Evolutionary conservation across 345 rosid species (phyloP), one percentile per base, ranked within the genome.

Genomic region (Eucalyptus cladocalyx): DNA sequence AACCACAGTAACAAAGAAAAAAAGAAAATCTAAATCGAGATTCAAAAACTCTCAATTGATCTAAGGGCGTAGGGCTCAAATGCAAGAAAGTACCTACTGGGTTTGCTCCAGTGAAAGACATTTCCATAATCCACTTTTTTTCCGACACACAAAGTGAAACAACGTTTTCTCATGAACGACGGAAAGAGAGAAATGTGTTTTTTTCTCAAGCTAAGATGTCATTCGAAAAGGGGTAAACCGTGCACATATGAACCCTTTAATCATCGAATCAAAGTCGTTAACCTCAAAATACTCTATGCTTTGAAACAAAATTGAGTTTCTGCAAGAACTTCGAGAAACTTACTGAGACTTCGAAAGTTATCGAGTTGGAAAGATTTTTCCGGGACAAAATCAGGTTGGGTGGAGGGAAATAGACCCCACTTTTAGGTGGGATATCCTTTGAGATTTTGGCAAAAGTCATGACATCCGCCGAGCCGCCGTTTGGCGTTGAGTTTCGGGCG

Each of bases 161-260:
- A 14, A 65, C 0, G 5, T 15, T 30, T n/a, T 65, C 9, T 14
- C 14, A 7, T 30, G 10, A 19, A 53, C 3, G 0, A n/a, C 0
- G 3, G 11, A 65, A 65, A 65, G 21, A 15, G 40, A 65, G 40
- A 65, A n/a, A 65, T 15, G 11, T 8, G 11, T 32, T 17, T n/a
- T n/a, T 2, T 32, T 65, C n/a, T n/a, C 37, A n/a, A n/a, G 8
- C 1, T 0, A 32, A 67, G 1, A n/a, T 65, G 65, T 26, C 32
- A 2, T 26, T 12, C 0, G 17, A 28, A 62, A 30, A 62, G 0
- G 18, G 32, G 5, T 14, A 4, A 28, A 62, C 30, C 1, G 1
- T 12, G 80, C 12, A 2, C 2, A 3, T 5, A 34, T 2, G 81
- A 18, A 5, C 42, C 10, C 81, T 72, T 72, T 18, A 9, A 5